Evolutionary conservation across 176 grass and related monocot genomes (phyloP).

Genomic region (Lolium perenne): DNA sequence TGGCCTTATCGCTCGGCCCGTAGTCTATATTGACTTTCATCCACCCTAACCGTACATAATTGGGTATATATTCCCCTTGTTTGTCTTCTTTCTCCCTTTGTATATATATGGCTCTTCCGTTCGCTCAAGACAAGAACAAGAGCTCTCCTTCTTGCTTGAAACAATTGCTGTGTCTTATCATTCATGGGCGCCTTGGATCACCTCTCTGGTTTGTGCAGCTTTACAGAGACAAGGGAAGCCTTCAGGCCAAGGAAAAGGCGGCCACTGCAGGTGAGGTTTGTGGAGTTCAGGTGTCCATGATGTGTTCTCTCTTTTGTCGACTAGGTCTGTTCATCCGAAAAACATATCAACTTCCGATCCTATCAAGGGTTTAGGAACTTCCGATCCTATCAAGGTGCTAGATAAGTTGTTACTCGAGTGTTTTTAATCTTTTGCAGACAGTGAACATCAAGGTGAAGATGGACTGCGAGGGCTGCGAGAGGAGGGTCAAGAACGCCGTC

Average conservation of each 20-base stretch:
- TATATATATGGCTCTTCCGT: background rate
- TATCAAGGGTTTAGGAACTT: background rate
- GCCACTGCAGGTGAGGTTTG: conserved; percentile 73
- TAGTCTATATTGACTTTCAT: conserved; percentile 7
- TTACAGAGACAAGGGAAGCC: conserved; percentile 68
- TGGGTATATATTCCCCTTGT: background rate
- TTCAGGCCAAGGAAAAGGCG: conserved; percentile 64
- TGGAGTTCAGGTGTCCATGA: background rate
- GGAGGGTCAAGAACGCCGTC: conserved; percentile 64
- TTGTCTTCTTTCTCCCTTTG: background rate
- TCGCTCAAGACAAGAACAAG: background rate
- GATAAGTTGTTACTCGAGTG: background rate
- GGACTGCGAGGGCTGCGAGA: conserved; percentile 91
- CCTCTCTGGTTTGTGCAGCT: conserved; percentile 61
- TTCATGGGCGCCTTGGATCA: conserved; percentile 76
- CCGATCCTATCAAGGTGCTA: background rate
- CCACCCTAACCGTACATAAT: conserved; percentile 42
- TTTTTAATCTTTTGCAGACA: conserved; percentile 48
- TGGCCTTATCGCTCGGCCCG: background rate
- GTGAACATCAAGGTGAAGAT: conserved; percentile 90
- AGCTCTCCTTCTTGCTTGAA: background rate
- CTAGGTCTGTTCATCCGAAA: background rate
- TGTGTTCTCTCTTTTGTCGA: background rate
- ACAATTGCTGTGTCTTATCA: background rate
- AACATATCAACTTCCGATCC: background rate